Evolutionary conservation across 23 red algal genomes (phyloP).

Genomic region (Gracilaria gracilis): DNA sequence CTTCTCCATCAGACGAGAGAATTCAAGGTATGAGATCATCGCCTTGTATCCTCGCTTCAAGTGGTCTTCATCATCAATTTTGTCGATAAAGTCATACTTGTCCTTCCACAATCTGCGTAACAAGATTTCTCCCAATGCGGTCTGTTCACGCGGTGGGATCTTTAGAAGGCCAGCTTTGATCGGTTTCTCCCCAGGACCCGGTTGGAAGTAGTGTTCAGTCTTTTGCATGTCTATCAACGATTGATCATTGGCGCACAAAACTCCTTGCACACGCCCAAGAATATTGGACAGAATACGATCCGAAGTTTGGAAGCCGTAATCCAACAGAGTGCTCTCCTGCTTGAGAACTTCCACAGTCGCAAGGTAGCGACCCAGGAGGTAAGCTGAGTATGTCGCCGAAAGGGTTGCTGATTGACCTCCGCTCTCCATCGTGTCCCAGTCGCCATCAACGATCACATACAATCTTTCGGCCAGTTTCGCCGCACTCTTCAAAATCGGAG

Average conservation of each 20-base stretch:
- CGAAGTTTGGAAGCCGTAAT: conserved; percentile 75
- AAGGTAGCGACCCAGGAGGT: conserved; percentile 70
- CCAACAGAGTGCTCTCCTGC: conserved; percentile 51
- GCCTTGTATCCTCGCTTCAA: conserved; percentile 36
- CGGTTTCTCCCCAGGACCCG: conserved; percentile 24
- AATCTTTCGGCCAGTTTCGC: conserved; percentile 74
- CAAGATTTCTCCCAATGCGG: conserved; percentile 66
- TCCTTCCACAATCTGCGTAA: conserved; percentile 50
- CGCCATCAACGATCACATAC: conserved; percentile 37
- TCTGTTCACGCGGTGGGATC: conserved; percentile 61
- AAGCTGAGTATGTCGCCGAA: conserved; percentile 71
- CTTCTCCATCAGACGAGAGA: conserved; percentile 43
- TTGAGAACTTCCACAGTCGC: conserved; percentile 65
- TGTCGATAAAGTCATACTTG: conserved; percentile 59
- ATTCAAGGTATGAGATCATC: conserved; percentile 69
- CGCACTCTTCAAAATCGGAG: conserved; percentile 70
- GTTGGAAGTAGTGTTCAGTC: conserved; percentile 58
- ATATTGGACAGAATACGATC: conserved; percentile 74
- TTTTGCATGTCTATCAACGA: conserved; percentile 59
- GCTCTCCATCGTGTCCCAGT: conserved; percentile 58
- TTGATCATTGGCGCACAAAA: conserved; percentile 57
- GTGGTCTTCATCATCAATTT: background rate
- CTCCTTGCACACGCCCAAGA: conserved; percentile 69
- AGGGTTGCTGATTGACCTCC: background rate
- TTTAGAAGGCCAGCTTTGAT: conserved; percentile 42